Evolutionary conservation across 108 stramenopile species (phyloP), one percentile per base, ranked within the genome.

Genomic region (Nitzschia palea): DNA sequence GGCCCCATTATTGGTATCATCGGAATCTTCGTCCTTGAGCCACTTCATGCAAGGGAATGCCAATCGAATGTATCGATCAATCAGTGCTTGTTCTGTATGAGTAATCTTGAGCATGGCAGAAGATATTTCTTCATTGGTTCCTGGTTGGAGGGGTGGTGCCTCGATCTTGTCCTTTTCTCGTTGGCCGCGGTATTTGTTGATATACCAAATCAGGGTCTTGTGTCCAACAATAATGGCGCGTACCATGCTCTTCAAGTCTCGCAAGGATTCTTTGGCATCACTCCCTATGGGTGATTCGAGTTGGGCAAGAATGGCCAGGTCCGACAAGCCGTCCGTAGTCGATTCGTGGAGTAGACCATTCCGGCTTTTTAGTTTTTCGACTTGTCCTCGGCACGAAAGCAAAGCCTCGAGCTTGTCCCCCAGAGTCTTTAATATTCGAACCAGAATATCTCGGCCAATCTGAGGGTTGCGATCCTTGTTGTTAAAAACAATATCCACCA

Each of bases 201-300:
- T 86, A 73, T 93, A 99, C 85, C 89, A 97, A 29, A 98, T 83
- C 20, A 98, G 72, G 10, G 90, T 98, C 74, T 97, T 98, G 67
- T 94, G 80, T 26, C 97, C 97, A 28, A 82, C 80, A 62, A 97
- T 79, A 68, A 99, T 95, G 0, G 93, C 85, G 43, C 87, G 85
- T 15, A 97, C 62, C 56, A 98, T 84, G 0, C 65, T 71, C 72
- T 95, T 89, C 18, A 84, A 52, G 47, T 93, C 88, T 35, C 77
- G 76, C 0, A 82, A 31, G 17, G 76, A 62, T 44, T 85, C 80
- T 14, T 28, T 36, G 55, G 42, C 31, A 20, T 68, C 79, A 47
- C 54, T 68, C 28, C 67, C 65, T 10, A 54, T 48, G 25, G 47
- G 57, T 22, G 55, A 35, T 23, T 40, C 51, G n/a, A 55, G 33